Conservation (phyloP, 1,139 yeast genomes). For the Nakaseomyces uthaithaninus region DNA sequence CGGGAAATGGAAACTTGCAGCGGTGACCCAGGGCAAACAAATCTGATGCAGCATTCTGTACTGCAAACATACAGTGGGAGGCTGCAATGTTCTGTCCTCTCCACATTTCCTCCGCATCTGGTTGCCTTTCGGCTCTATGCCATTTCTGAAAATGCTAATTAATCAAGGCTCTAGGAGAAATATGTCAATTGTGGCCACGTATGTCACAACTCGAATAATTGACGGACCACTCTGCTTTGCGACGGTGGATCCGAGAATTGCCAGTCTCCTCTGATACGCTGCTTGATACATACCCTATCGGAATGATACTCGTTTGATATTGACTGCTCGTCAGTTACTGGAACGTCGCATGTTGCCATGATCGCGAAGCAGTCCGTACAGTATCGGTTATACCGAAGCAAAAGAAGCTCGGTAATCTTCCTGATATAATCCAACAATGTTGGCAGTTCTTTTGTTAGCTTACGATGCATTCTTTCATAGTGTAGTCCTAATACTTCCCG, state of each 20-base stretch:
- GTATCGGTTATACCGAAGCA: slow-evolving; percentile 22
- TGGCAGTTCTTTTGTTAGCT: slow-evolving; percentile 31
- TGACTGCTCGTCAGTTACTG: background rate
- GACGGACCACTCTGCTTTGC: slow-evolving; percentile 30
- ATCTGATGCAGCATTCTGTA: too few species aligned
- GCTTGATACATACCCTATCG: slow-evolving; percentile 23
- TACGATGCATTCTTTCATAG: slow-evolving; percentile 27
- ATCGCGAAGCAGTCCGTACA: slow-evolving; percentile 28
- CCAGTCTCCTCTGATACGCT: slow-evolving; percentile 30
- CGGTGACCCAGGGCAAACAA: too few species aligned
- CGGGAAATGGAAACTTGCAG: too few species aligned
- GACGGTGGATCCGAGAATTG: slow-evolving; percentile 17
- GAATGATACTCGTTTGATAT: background rate
- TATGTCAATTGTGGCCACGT: too few species aligned
- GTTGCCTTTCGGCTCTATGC: too few species aligned
- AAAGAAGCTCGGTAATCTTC: slow-evolving; percentile 16
- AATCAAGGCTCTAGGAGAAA: too few species aligned
- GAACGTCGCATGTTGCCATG: background rate
- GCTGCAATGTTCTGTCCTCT: too few species aligned
- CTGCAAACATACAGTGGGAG: too few species aligned
- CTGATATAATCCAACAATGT: slow-evolving; percentile 17
- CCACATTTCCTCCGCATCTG: too few species aligned
- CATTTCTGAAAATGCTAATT: too few species aligned
- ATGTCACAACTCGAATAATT: slow-evolving; percentile 20
- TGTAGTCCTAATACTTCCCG: slow-evolving; percentile 27